Evolutionary conservation across 2,329 filamentous ascomycete genomes (phyloP).

Genomic region (Cyphellophora attinorum): DNA sequence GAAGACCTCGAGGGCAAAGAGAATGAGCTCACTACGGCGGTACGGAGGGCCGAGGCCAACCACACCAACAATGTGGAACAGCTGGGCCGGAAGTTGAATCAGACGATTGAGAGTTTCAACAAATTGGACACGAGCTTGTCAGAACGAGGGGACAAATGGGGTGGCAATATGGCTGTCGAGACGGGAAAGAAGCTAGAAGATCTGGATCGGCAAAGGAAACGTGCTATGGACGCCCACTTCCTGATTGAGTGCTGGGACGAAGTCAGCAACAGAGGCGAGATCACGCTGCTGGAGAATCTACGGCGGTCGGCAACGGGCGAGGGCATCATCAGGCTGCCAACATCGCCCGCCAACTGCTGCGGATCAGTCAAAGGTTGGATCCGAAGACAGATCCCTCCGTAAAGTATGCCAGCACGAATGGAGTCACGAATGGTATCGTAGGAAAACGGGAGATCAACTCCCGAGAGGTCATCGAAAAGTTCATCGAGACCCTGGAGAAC

Average conservation of each 20-base stretch:
- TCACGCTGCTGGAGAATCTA: slow-evolving; percentile 81
- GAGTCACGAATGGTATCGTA: slow-evolving; percentile 18
- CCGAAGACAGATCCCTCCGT: slow-evolving; percentile 58
- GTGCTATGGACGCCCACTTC: slow-evolving; percentile 88
- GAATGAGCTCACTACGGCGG: slow-evolving; percentile 81
- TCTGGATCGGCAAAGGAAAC: slow-evolving; percentile 78
- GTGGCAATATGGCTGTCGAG: slow-evolving; percentile 84
- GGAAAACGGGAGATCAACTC: slow-evolving; percentile 49
- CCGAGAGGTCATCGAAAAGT: slow-evolving; percentile 88
- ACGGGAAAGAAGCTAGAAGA: slow-evolving; percentile 92
- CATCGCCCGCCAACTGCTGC: slow-evolving; percentile 85
- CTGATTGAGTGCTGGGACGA: slow-evolving; percentile 95
- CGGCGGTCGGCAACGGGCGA: slow-evolving; percentile 75
- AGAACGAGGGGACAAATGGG: slow-evolving; percentile 27
- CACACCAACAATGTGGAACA: slow-evolving; percentile 87
- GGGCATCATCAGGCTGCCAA: slow-evolving; percentile 88
- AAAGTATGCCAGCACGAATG: slow-evolving; percentile 37
- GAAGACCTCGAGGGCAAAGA: slow-evolving; percentile 84
- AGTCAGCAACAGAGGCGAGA: slow-evolving; percentile 78
- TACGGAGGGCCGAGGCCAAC: slow-evolving; percentile 81
- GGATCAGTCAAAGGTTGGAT: slow-evolving; percentile 87
- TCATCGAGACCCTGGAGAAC: slow-evolving; percentile 89
- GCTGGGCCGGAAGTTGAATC: slow-evolving; percentile 77
- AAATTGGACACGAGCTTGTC: slow-evolving; percentile 68
- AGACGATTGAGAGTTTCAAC: slow-evolving; percentile 87